Evolutionary conservation across 1,284 basidiomycete species (phyloP).

Genomic region (Sphaerobolus stellatus): DNA sequence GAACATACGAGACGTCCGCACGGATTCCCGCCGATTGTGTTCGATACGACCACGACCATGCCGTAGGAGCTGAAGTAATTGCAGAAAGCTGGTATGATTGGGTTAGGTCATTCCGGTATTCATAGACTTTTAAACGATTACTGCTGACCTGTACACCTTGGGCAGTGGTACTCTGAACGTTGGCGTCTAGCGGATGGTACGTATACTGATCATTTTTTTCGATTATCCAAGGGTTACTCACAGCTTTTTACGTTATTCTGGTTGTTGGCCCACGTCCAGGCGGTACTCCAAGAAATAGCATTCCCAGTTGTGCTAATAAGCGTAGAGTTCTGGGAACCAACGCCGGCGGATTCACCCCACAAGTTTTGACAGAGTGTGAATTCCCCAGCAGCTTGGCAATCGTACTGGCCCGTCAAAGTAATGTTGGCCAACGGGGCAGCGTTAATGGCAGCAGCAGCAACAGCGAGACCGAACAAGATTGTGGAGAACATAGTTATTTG

Average conservation of each 20-base stretch:
- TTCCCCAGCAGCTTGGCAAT: constrained; percentile 45
- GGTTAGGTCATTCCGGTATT: neutral
- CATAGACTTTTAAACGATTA: neutral
- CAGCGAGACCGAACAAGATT: too few species aligned
- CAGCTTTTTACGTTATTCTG: constrained; percentile 58
- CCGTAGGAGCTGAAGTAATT: constrained; percentile 46
- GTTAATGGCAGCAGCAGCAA: constrained; percentile 16
- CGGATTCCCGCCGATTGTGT: constrained; percentile 45
- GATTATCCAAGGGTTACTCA: constrained; percentile 25
- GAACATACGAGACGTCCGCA: constrained; percentile 52
- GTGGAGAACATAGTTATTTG: too few species aligned
- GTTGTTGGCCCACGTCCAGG: constrained; percentile 54
- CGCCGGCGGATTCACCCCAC: constrained; percentile 51
- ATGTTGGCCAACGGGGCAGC: constrained; percentile 23
- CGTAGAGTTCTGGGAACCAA: constrained; percentile 51
- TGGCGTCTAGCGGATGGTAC: constrained; percentile 38
- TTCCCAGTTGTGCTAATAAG: constrained; percentile 42
- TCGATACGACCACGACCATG: constrained; percentile 52
- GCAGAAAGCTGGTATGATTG: constrained; percentile 35
- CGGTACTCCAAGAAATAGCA: constrained; percentile 52
- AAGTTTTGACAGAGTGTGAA: constrained; percentile 58
- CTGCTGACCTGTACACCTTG: constrained; percentile 46
- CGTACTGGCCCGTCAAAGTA: constrained; percentile 43
- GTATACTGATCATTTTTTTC: neutral
- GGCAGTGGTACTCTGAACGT: constrained; percentile 43